Evolutionary conservation across 129 eudicot genomes (phyloP).

Genomic region (Daucus carota): DH1_v3.0 NC_030385.2:27707001-27707500

Average conservation of each 20-base stretch:
- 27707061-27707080: constrained; percentile 90
- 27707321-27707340: constrained; percentile 75
- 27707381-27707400: constrained; percentile 34
- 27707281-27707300: constrained; percentile 88
- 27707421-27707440: constrained; percentile 46
- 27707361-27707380: constrained; percentile 51
- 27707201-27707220: neutral
- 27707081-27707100: constrained; percentile 76
- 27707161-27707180: constrained; percentile 42
- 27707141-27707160: constrained; percentile 86
- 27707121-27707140: constrained; percentile 52
- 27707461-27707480: constrained; percentile 32
- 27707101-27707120: constrained; percentile 74
- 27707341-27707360: constrained; percentile 91
- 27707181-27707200: neutral
- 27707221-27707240: neutral
- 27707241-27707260: constrained; percentile 76
- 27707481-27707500: constrained; percentile 27
- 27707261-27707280: constrained; percentile 92
- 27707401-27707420: constrained; percentile 24
- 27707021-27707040: constrained; percentile 75
- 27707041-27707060: constrained; percentile 70
- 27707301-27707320: constrained; percentile 57
- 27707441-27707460: constrained; percentile 31
- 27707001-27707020: constrained; percentile 93